phyloP scores from a whole-genome alignment of 108 stramenopile species.

The Asterionellopsis glacialis region DNA sequence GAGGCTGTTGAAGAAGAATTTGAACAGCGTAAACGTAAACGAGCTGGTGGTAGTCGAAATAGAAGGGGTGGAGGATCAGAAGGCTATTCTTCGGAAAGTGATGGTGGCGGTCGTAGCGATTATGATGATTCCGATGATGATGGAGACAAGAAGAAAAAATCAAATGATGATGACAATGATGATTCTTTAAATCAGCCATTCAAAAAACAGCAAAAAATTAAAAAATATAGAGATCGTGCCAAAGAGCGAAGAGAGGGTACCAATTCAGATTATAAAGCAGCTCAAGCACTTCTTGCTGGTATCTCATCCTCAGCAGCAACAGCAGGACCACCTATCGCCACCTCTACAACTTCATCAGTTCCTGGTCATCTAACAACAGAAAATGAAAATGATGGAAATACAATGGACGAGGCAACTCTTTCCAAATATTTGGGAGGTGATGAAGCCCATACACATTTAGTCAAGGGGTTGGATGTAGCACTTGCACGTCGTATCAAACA shows the following conservation, averaged over 20 bases:
- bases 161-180: background rate
- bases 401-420: constrained; percentile 42
- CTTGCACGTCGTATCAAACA: constrained; percentile 72
- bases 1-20: constrained; percentile 78
- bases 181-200: background rate
- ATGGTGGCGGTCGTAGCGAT: constrained; percentile 13
- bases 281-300: constrained; percentile 8
- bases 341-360: background rate
- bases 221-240: constrained; percentile 72
- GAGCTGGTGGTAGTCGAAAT: constrained; percentile 8
- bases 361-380: background rate
- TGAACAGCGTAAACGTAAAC: constrained; percentile 24
- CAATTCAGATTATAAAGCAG: constrained; percentile 21
- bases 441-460: constrained; percentile 84
- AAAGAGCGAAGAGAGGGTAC: constrained; percentile 75
- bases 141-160: constrained; percentile 7
- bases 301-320: background rate
- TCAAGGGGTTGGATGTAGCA: constrained; percentile 84
- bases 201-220: constrained; percentile 21
- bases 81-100: constrained; percentile 7
- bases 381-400: background rate
- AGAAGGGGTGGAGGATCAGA: background rate
- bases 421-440: constrained; percentile 86
- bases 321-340: background rate
- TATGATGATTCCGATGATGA: constrained; percentile 26